Base-by-base conservation (phyloP, 2,329 filamentous ascomycete genomes). In the Trichoderma koningiopsis region DNA sequence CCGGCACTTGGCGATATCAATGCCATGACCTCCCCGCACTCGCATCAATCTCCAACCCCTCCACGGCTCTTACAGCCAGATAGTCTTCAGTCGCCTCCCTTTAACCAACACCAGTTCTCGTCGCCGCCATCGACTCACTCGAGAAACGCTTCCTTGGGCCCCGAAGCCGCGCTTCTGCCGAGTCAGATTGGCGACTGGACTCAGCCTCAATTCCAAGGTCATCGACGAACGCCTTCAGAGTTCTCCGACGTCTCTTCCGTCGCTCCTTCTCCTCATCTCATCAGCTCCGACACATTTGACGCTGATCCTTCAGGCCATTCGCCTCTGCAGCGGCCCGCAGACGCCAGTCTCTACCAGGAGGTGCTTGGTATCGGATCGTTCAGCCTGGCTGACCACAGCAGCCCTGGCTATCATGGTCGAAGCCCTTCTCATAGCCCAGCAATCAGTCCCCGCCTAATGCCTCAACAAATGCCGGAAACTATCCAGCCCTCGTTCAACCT, bases 221-320 rank as follows among this genome's bases (percentile, higher is more conserved):
- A 97, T 77, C 88, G 94, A 74, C 89, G 94, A 75, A 90, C 88
- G 47, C 92, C 93, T 0, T 97, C 94, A n/a, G 95, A 97, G 74
- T 93, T 91, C 75, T 97, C 94, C 3, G 95, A 97, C 73, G 90
- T 97, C 6, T 97, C 91, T 5, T 97, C 93, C 22, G 92, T 90
- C 19, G 90, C 92, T 27, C 92, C 90, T 29, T 97, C 95, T 22
- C 95, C 95, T 4, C 93, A 93, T 76, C 81, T 97, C 69, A 87
- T 87, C 33, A 91, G 91, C 73, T 86, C 91, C 70, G 94, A 97
- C 75, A 88, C 84, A 72, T 96, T 97, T 76, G 94, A 97, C 24
- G 81, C 84, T n/a, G 84, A 87, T 63, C 87, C 92, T 43, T 83
- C 88, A 71, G 86, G 91, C 68, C 90, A 92, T 70, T 97, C 94